Evolutionary conservation across 2,329 filamentous ascomycete species (phyloP), one percentile per base, ranked within the genome.

Genomic region (Plenodomus lindquistii): DNA sequence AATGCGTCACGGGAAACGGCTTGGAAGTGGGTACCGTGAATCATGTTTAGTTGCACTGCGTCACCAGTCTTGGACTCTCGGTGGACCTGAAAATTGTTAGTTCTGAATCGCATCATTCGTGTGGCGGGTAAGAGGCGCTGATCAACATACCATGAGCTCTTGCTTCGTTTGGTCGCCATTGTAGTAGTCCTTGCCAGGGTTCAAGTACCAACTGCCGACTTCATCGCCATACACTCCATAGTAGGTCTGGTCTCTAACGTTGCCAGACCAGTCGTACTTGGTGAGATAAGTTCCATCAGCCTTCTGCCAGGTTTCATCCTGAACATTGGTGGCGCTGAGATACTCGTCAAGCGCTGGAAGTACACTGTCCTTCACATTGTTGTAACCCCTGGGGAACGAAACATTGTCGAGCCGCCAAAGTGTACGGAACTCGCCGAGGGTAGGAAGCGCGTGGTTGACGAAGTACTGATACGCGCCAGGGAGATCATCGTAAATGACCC

Each of bases 391-490:
- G 1, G 76, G 66, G 47, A 81, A 81, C 0, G 75, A 77, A 0
- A 62, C 63, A 46, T 80, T 80, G 44, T 79, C 77, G 11, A 81
- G 69, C 7, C 78, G 72, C 72, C 76, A 79, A 2, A 81, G 69
- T 0, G 78, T 79, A 17, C 79, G 68, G 55, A 80, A 79, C 50
- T 80, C 77, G 40, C 79, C 77, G 6, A 81, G 69, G 0, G 66
- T 69, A 1, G 79, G 77, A 3, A 81, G 64, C 3, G 70, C 75
- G 42, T 67, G 75, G 57, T 81, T 81, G 48, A 81, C 76, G 42
- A 81, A 79, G 64, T 81, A 81, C 46, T 81, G 79, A 55, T 81
- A 81, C n/a, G 79, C 77, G n/a, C 79, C 79, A 2, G 75, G 66
- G 1, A 80, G 73, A 15, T 74, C 72, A 2, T 76, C 70, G 52